Conservation (phyloP, 2,329 filamentous ascomycete genomes). For the Leptodontidium sp. region DNA sequence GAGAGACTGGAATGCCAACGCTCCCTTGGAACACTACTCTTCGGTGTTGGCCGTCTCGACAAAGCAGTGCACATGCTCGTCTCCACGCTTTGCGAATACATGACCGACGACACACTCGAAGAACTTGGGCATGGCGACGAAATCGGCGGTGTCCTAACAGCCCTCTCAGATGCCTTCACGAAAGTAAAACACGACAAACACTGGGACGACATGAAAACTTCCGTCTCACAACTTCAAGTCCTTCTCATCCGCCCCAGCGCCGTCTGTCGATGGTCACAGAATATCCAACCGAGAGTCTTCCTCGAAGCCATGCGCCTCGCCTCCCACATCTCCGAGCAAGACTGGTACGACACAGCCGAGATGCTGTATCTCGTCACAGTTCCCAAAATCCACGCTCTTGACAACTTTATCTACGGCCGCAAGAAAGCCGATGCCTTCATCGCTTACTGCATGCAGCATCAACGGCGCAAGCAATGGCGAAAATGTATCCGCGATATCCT, state of each 20-base stretch:
- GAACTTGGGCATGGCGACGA: slow-evolving; percentile 14
- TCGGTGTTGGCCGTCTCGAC: slow-evolving; percentile 20
- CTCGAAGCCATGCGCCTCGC: slow-evolving; percentile 22
- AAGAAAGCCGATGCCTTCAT: slow-evolving; percentile 25
- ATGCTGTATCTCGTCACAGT: slow-evolving; percentile 24
- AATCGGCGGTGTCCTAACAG: slow-evolving; percentile 20
- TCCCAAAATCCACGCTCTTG: slow-evolving; percentile 20
- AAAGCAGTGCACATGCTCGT: slow-evolving; percentile 24
- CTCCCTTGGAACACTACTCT: slow-evolving; percentile 22
- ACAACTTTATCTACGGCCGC: slow-evolving; percentile 24
- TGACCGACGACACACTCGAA: slow-evolving; percentile 16
- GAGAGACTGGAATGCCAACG: slow-evolving; percentile 24
- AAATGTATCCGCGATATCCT: slow-evolving; percentile 24
- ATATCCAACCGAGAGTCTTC: slow-evolving; percentile 23
- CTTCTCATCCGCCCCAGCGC: slow-evolving; percentile 17
- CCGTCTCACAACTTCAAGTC: slow-evolving; percentile 17
- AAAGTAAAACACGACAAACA: slow-evolving; percentile 18
- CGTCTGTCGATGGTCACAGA: slow-evolving; percentile 21
- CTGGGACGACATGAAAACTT: slow-evolving; percentile 20
- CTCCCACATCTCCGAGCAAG: slow-evolving; percentile 18
- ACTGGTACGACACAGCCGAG: slow-evolving; percentile 24
- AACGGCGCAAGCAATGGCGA: slow-evolving; percentile 21
- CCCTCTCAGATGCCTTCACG: slow-evolving; percentile 20
- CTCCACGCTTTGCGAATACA: slow-evolving; percentile 20
- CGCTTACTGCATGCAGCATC: slow-evolving; percentile 23